Evolutionary conservation across 176 grass and related monocot genomes (phyloP).

Genomic region (sorghum (Sorghum bicolor)): DNA sequence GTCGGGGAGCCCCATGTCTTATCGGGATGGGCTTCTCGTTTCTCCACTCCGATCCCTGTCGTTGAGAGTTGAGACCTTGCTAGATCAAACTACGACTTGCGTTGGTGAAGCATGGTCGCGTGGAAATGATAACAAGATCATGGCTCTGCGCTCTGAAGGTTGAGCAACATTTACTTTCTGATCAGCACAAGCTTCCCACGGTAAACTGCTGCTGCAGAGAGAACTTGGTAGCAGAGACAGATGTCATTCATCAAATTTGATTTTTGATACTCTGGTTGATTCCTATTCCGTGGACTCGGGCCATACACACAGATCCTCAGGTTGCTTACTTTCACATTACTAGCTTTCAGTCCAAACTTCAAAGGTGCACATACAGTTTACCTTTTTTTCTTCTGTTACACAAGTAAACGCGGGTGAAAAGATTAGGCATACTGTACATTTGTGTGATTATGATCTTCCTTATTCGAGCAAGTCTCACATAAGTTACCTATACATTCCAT

Average conservation of each 20-base stretch:
- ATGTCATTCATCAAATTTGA: neutral
- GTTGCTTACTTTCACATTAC: neutral
- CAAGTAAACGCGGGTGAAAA: neutral
- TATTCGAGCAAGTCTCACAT: slow-evolving; percentile 19
- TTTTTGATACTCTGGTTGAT: neutral
- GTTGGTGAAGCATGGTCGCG: no score
- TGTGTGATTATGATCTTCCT: slow-evolving; percentile 17
- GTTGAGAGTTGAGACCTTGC: no score
- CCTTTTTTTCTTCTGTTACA: neutral
- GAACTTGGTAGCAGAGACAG: neutral
- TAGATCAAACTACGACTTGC: no score
- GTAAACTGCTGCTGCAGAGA: neutral
- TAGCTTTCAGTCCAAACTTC: neutral
- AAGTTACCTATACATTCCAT: neutral
- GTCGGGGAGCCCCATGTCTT: no score
- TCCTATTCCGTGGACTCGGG: no score
- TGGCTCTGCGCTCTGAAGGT: neutral
- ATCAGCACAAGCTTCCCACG: neutral
- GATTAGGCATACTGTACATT: slow-evolving; percentile 25
- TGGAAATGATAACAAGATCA: no score
- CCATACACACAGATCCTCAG: no score
- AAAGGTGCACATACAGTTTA: neutral
- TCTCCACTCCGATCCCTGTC: no score
- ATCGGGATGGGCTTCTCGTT: no score
- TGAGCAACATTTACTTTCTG: neutral